A percentile compares a stretch with the other conserved stretches of the same genome.
These are phyloP conservation scores for Xylaria grammica DNA, from an alignment of 495 filamentous ascomycete genomes.

Conservation along the genomic window DNA sequence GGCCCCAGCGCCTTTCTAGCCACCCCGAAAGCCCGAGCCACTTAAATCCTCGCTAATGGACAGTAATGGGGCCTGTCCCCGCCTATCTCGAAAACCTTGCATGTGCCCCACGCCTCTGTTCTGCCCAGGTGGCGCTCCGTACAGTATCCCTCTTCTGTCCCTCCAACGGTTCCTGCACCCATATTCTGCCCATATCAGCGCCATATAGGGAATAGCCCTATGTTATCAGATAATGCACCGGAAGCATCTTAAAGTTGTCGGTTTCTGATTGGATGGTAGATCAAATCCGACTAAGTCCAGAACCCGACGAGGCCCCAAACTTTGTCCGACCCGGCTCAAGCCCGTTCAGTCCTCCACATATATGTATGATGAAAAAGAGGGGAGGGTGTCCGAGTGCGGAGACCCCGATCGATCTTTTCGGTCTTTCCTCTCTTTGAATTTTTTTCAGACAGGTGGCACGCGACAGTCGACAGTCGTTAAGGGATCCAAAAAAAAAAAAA, in stretches of 20 bases:
- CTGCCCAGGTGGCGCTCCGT: no score
- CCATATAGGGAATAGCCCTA: slow-evolving; percentile 20
- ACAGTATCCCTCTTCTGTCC: no score
- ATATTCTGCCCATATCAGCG: no score
- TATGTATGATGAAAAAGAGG: neutral
- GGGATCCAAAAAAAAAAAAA: slow-evolving; percentile 2
- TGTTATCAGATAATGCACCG: slow-evolving; percentile 34
- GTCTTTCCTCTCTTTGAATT: neutral
- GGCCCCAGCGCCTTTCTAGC: slow-evolving; percentile 30
- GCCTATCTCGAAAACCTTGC: slow-evolving; percentile 9
- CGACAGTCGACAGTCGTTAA: no score
- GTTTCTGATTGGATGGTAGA: slow-evolving; percentile 24
- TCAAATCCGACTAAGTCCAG: neutral
- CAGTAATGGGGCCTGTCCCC: slow-evolving; percentile 26
- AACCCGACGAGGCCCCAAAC: slow-evolving; percentile 24
- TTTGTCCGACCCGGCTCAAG: slow-evolving; percentile 5
- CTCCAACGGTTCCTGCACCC: no score
- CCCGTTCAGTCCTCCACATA: neutral
- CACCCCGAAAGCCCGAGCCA: slow-evolving; percentile 21
- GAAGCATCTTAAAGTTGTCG: slow-evolving; percentile 21
- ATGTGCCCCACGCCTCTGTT: slow-evolving; percentile 10
- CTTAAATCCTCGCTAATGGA: neutral
- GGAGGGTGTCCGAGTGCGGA: slow-evolving; percentile 9
- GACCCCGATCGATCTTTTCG: neutral
- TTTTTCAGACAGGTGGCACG: slow-evolving; percentile 1